Conservation (phyloP, 176 grass and related monocot species). For the Carex scoparia region DNA sequence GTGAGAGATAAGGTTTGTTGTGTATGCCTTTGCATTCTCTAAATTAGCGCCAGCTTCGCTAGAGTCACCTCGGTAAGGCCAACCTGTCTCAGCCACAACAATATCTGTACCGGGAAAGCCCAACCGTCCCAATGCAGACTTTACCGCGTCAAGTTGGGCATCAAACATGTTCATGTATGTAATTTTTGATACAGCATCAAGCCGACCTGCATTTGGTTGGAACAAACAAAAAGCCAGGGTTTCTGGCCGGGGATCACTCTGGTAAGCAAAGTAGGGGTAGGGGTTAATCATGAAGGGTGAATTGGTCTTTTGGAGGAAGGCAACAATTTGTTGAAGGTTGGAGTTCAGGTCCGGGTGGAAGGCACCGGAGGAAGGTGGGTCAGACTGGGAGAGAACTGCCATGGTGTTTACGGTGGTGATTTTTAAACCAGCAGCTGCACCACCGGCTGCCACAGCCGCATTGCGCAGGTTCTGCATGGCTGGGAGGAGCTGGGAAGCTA, state of each 20-base stretch:
- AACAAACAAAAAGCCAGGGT: slow-evolving; percentile 96
- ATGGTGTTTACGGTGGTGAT: slow-evolving; percentile 94
- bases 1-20: slow-evolving; percentile 58
- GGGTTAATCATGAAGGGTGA: slow-evolving; percentile 95
- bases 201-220: slow-evolving; percentile 72
- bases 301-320: slow-evolving; percentile 59
- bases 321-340: slow-evolving; percentile 54
- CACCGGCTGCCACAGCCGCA: slow-evolving; percentile 38
- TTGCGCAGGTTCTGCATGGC: slow-evolving; percentile 82
- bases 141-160: slow-evolving; percentile 86
- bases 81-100: slow-evolving; percentile 94
- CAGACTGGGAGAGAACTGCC: slow-evolving; percentile 80
- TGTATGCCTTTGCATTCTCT: slow-evolving; percentile 74
- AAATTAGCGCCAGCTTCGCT: slow-evolving; percentile 52
- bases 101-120: slow-evolving; percentile 58
- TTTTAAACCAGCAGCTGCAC: slow-evolving; percentile 25
- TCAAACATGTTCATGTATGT: slow-evolving; percentile 99
- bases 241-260: slow-evolving; percentile 61
- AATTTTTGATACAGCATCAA: slow-evolving; percentile 55
- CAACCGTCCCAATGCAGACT: slow-evolving; percentile 42
- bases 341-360: slow-evolving; percentile 59
- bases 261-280: slow-evolving; percentile 98
- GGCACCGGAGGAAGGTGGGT: slow-evolving; percentile 75
- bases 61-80: slow-evolving; percentile 67
- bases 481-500: slow-evolving; percentile 63